Evolutionary conservation across 108 stramenopile genomes (phyloP).

Genomic region (Epipyxis sp.): DNA sequence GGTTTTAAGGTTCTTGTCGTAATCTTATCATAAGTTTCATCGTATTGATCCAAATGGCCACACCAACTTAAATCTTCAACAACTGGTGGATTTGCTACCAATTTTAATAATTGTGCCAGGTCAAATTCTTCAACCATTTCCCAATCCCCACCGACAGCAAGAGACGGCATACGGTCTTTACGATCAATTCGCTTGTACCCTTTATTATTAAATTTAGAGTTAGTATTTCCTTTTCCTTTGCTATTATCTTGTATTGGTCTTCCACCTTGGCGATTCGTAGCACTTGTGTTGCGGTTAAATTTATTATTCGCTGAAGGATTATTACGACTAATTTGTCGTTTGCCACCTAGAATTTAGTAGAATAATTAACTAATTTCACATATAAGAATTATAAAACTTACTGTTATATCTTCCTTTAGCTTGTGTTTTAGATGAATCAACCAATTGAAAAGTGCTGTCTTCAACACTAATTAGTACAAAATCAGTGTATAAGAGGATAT

Average conservation of each 20-base stretch:
- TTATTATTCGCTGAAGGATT: conserved; percentile 18
- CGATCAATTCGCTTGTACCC: conserved; percentile 47
- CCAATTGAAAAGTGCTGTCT: conserved; percentile 70
- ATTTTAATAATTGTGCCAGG: conserved; percentile 79
- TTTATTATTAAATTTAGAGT: no score
- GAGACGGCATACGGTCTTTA: conserved; percentile 55
- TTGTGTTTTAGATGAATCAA: conserved; percentile 77
- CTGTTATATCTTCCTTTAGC: conserved; percentile 5
- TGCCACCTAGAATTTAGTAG: conserved; percentile 64
- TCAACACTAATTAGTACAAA: no score
- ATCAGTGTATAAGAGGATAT: no score
- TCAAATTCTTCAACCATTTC: conserved; percentile 86
- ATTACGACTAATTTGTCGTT: conserved; percentile 58
- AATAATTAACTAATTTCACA: conserved; percentile 58
- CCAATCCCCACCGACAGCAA: conserved; percentile 81
- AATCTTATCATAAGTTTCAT: conserved; percentile 86
- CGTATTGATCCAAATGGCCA: conserved; percentile 85
- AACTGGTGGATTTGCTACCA: conserved; percentile 47
- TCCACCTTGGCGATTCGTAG: neutral
- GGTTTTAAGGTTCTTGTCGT: conserved; percentile 64
- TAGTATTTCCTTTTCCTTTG: neutral
- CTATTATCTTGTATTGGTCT: conserved; percentile 11
- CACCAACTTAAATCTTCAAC: conserved; percentile 81
- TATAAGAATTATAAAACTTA: conserved; percentile 40
- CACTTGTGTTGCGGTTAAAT: neutral